Evolutionary conservation across 2,329 filamentous ascomycete species (phyloP).

Genomic region (Aspergillus spinulosporus): DNA sequence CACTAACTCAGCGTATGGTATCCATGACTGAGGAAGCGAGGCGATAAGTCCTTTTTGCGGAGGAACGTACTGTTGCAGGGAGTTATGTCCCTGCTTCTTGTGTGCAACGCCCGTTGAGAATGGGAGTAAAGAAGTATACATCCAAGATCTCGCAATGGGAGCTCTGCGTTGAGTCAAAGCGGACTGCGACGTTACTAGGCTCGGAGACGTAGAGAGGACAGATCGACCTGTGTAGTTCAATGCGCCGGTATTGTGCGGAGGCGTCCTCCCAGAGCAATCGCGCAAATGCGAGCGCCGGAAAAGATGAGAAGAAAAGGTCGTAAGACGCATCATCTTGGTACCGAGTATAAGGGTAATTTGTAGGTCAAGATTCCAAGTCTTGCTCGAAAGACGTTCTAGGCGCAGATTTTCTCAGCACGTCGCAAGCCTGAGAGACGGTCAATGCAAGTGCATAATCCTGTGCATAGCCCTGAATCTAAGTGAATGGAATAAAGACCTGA

Average conservation of each 20-base stretch:
- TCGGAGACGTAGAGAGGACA: background rate
- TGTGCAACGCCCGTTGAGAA: too few species aligned
- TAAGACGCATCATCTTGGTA: background rate
- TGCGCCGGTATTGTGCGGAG: background rate
- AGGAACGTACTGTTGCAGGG: conserved; percentile 41
- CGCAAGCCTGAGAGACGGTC: too few species aligned
- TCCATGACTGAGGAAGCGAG: conserved; percentile 51
- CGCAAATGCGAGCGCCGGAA: background rate
- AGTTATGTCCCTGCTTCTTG: conserved; percentile 7
- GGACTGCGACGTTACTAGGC: background rate
- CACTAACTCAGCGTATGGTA: conserved; percentile 57
- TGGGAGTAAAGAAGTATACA: background rate
- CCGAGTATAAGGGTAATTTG: background rate
- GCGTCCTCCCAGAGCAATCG: background rate
- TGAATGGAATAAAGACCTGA: too few species aligned
- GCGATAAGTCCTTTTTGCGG: conserved; percentile 50
- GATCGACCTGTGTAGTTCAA: too few species aligned
- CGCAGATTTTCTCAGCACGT: too few species aligned
- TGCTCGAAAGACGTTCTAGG: too few species aligned
- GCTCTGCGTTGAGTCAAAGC: too few species aligned
- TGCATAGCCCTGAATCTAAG: too few species aligned
- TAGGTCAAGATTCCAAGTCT: too few species aligned
- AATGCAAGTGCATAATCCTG: too few species aligned
- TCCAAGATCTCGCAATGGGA: background rate
- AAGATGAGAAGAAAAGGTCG: background rate